These are phyloP conservation scores for Xylariales sp. DNA, from an alignment of 2,329 filamentous ascomycete species.

Conservation along the genomic window DNA sequence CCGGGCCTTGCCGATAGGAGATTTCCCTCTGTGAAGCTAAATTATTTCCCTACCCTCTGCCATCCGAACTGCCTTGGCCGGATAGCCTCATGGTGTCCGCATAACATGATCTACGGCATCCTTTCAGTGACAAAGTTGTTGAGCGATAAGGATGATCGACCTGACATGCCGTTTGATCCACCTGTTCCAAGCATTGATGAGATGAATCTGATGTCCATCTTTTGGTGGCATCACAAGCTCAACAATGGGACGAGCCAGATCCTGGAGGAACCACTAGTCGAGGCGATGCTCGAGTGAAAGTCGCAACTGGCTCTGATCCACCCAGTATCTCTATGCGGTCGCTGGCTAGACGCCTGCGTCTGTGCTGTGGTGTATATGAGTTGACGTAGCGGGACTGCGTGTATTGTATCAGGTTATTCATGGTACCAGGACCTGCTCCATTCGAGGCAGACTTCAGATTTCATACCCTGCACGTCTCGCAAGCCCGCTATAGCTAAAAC, in stretches of 20 bases:
- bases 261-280: slow-evolving; percentile 2
- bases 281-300: slow-evolving; percentile 7
- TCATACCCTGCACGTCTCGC: slow-evolving; percentile 24
- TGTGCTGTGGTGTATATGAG: neutral
- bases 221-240: neutral
- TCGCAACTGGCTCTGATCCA: slow-evolving; percentile 8
- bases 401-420: slow-evolving; percentile 14
- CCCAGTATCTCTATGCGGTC: neutral
- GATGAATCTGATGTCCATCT: neutral
- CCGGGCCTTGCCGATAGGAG: no score
- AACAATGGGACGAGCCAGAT: neutral
- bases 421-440: slow-evolving; percentile 9
- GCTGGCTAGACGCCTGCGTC: neutral
- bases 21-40: no score
- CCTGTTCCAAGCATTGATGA: slow-evolving; percentile 1
- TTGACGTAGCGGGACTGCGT: slow-evolving; percentile 9
- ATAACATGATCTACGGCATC: no score
- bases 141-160: neutral
- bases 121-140: no score
- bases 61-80: no score
- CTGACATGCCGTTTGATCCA: slow-evolving; percentile 2
- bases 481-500: slow-evolving; percentile 21
- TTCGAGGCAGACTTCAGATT: slow-evolving; percentile 7
- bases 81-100: no score
- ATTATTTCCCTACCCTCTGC: no score